phyloP scores from a whole-genome alignment of 2,329 filamentous ascomycete species.

The Microcyclospora pomicola region DNA sequence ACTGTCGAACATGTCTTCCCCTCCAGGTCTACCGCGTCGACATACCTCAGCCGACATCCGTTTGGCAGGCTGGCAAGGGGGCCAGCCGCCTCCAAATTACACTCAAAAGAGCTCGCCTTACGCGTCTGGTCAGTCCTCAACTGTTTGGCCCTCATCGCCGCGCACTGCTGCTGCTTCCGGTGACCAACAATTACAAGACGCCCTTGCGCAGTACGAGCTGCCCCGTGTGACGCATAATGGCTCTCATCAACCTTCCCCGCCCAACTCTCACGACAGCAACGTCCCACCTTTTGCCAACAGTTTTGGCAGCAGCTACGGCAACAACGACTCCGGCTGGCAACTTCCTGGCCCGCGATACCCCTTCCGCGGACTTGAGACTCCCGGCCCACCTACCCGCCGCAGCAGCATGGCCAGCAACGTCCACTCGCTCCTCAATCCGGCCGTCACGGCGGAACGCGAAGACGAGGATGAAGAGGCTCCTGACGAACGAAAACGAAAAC shows the following conservation, averaged over 20 bases:
- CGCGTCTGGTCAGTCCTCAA: constrained; percentile 46
- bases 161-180: constrained; percentile 32
- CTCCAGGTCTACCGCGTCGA: constrained; percentile 58
- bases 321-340: constrained; percentile 43
- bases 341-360: constrained; percentile 37
- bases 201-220: constrained; percentile 52
- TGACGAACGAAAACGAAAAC: constrained; percentile 50
- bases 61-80: constrained; percentile 54
- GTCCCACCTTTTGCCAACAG: constrained; percentile 32
- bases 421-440: constrained; percentile 52
- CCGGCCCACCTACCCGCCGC: constrained; percentile 49
- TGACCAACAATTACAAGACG: constrained; percentile 50
- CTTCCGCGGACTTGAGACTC: constrained; percentile 36
- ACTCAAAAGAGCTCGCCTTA: constrained; percentile 46
- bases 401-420: constrained; percentile 61
- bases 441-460: constrained; percentile 51
- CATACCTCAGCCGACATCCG: constrained; percentile 96
- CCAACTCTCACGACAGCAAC: constrained; percentile 11
- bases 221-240: constrained; percentile 33
- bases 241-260: constrained; percentile 39
- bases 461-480: constrained; percentile 47
- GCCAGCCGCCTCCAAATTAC: constrained; percentile 41
- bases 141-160: constrained; percentile 55
- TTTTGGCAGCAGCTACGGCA: constrained; percentile 34
- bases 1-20: constrained; percentile 41